Evolutionary conservation across 352 stramenopile species (phyloP).

Genomic region (Globisporangium nunn): DNA sequence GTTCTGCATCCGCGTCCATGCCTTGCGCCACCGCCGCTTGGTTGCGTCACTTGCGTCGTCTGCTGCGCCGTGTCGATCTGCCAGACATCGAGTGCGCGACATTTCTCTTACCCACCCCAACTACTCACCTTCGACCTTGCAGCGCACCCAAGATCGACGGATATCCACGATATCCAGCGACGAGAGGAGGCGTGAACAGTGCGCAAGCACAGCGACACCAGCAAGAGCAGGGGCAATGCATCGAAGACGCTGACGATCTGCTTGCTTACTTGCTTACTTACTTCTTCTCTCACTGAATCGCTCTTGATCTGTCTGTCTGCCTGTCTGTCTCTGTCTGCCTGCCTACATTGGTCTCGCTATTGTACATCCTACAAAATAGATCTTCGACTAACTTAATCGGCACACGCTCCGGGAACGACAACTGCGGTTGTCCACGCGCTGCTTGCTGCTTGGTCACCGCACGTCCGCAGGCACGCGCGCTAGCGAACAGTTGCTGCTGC

Average conservation of each 20-base stretch:
- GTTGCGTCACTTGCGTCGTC: too few species aligned
- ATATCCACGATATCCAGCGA: too few species aligned
- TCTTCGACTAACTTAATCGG: conserved; percentile 10
- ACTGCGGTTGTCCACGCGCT: background rate
- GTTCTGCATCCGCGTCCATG: too few species aligned
- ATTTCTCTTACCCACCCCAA: too few species aligned
- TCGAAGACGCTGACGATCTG: too few species aligned
- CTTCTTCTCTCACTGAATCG: conserved; percentile 1
- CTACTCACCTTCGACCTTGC: too few species aligned
- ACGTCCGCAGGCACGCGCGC: too few species aligned
- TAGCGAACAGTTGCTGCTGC: background rate
- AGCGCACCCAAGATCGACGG: too few species aligned
- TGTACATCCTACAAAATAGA: conserved; percentile 13
- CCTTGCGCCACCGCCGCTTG: too few species aligned
- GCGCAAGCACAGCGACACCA: too few species aligned
- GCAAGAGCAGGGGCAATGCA: too few species aligned
- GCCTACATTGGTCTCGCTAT: conserved; percentile 11
- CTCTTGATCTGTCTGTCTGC: background rate
- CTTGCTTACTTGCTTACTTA: conserved; percentile 5
- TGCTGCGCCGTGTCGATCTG: background rate
- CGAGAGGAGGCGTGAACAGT: too few species aligned
- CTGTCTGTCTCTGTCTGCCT: conserved; percentile 4
- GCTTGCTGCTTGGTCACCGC: background rate
- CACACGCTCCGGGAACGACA: background rate
- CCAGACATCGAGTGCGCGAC: background rate